phyloP scores from a whole-genome alignment of 306 rosid genomes.

The Prunus mongolica region DNA sequence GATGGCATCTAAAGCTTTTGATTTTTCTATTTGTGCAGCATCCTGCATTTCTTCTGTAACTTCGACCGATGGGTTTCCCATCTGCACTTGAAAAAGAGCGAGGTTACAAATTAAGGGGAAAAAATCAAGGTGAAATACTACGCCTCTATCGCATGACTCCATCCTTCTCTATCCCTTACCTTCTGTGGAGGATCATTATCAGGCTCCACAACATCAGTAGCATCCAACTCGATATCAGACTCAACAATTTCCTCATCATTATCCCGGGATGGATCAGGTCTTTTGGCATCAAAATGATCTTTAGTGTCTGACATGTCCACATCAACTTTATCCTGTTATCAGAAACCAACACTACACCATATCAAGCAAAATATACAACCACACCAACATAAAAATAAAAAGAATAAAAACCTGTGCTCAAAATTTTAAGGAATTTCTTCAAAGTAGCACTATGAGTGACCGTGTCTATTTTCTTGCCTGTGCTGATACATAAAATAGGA shows the following conservation, averaged over 20 bases:
- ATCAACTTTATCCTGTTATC: conserved; percentile 42
- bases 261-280: conserved; percentile 9
- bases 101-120: not conserved
- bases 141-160: not conserved
- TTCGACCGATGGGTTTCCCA: conserved; percentile 57
- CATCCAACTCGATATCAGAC: conserved; percentile 75
- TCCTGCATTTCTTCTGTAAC: conserved; percentile 65
- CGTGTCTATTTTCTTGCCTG: not conserved
- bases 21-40: conserved; percentile 60
- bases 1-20: conserved; percentile 52
- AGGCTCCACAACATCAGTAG: conserved; percentile 56
- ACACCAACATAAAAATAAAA: not conserved
- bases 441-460: not conserved
- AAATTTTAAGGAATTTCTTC: not conserved
- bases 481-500: not conserved
- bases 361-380: not conserved
- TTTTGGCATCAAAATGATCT: conserved; percentile 25
- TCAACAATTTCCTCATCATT: conserved; percentile 53
- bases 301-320: conserved; percentile 18
- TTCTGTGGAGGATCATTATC: conserved; percentile 73
- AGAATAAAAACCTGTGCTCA: not conserved
- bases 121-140: not conserved
- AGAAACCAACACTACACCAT: not conserved
- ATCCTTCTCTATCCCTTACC: conserved; percentile 29
- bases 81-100: conserved; percentile 37